Conservation (phyloP, 306 rosid genomes). For the Trifolium repens region DNA sequence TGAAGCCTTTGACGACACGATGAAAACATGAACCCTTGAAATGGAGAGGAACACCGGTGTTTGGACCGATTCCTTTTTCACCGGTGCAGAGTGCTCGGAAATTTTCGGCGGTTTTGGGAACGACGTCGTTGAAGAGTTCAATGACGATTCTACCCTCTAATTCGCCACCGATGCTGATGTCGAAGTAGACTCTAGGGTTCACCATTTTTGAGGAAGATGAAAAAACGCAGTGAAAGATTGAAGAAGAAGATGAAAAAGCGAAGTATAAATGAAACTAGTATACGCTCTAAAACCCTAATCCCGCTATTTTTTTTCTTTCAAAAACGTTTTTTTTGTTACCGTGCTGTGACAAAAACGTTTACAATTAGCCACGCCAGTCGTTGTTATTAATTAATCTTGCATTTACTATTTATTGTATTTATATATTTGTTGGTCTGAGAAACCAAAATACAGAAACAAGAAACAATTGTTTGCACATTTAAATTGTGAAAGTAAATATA, state of each 20-base stretch:
- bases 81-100: slow-evolving; percentile 83
- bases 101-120: slow-evolving; percentile 82
- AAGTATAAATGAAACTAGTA: not conserved
- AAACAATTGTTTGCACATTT: not conserved
- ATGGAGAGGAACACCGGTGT: slow-evolving; percentile 63
- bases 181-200: slow-evolving; percentile 64
- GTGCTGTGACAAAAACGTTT: slow-evolving; percentile 35
- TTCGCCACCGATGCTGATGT: slow-evolving; percentile 67
- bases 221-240: not conserved
- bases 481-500: too few species aligned
- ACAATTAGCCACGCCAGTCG: slow-evolving; percentile 11
- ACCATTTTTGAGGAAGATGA: slow-evolving; percentile 44
- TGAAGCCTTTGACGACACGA: slow-evolving; percentile 75
- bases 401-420: not conserved
- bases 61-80: slow-evolving; percentile 63
- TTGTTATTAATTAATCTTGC: not conserved
- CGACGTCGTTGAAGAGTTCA: slow-evolving; percentile 68
- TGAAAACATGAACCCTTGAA: slow-evolving; percentile 74
- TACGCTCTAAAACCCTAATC: slow-evolving; percentile 45
- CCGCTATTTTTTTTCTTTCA: slow-evolving; percentile 37
- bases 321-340: slow-evolving; percentile 1
- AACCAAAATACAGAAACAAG: not conserved
- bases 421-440: not conserved
- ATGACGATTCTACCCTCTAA: slow-evolving; percentile 70
- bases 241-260: not conserved